phyloP scores from a whole-genome alignment of 2,329 filamentous ascomycete species.

The Alternaria novae-zelandiae region DNA sequence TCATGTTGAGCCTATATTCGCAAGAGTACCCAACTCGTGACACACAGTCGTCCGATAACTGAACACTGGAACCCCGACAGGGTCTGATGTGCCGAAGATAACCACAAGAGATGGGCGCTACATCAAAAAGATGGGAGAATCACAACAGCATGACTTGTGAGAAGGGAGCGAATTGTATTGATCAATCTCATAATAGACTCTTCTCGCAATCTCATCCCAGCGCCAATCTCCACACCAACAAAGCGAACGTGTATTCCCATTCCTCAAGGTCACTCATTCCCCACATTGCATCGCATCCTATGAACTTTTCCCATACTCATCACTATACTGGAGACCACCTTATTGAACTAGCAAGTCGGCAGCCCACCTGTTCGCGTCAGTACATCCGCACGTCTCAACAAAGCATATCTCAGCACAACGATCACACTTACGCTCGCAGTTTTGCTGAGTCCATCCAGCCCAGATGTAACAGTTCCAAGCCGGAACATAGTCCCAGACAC shows the following conservation, averaged over 20 bases:
- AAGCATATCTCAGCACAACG: not conserved
- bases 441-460: constrained; percentile 1
- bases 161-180: not conserved
- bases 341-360: not conserved
- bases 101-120: not conserved
- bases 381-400: not conserved
- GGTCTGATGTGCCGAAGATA: rapidly evolving
- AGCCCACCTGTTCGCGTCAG: not conserved
- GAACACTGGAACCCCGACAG: not conserved
- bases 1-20: too few species aligned
- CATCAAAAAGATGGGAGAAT: not conserved
- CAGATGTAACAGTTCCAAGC: constrained; percentile 4
- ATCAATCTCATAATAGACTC: not conserved
- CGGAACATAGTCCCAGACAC: constrained; percentile 1
- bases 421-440: constrained; percentile 3
- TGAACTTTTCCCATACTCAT: not conserved
- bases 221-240: too few species aligned
- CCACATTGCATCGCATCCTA: not conserved
- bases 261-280: not conserved
- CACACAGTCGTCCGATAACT: not conserved
- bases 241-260: not conserved
- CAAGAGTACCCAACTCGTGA: too few species aligned
- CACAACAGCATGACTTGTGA: not conserved
- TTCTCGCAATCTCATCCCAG: not conserved
- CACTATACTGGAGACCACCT: not conserved